Percentiles rank a stretch among this genome's conserved stretches.
Conservation (phyloP, 2,329 filamentous ascomycete species). For the Fusarium hainanense region DNA sequence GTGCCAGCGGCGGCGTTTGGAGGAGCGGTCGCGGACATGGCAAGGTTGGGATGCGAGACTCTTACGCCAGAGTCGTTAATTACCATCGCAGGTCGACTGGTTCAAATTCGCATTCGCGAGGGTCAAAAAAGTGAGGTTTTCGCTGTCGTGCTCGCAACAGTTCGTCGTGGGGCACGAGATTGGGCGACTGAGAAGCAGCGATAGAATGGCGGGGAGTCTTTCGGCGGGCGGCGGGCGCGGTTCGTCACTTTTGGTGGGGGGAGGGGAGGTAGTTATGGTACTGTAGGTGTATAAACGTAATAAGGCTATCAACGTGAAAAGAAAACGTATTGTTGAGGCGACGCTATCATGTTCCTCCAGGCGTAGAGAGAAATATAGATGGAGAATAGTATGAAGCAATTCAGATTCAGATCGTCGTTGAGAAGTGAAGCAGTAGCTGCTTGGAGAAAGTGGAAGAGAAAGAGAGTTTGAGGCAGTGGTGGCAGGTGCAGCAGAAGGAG, state of each 20-base stretch:
- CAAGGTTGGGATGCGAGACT: too few species aligned
- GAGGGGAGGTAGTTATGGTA: slow-evolving; percentile 18
- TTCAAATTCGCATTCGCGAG: too few species aligned
- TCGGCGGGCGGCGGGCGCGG: slow-evolving; percentile 36
- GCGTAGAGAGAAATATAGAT: slow-evolving; percentile 16
- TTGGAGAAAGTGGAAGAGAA: slow-evolving; percentile 38
- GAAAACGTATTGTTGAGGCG: slow-evolving; percentile 43
- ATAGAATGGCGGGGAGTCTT: slow-evolving; percentile 42
- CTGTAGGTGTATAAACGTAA: background rate
- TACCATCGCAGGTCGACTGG: too few species aligned
- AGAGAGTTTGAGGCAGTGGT: slow-evolving; percentile 38
- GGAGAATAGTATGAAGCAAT: slow-evolving; percentile 46
- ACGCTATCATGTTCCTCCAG: slow-evolving; percentile 47
- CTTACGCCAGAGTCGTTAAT: too few species aligned
- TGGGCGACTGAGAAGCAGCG: too few species aligned
- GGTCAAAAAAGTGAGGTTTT: too few species aligned
- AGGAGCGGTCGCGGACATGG: too few species aligned
- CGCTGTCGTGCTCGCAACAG: too few species aligned
- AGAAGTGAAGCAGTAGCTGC: slow-evolving; percentile 17
- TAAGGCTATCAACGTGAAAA: slow-evolving; percentile 35
- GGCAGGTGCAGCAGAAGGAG: slow-evolving; percentile 31
- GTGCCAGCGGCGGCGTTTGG: too few species aligned
- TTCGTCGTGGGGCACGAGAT: too few species aligned
- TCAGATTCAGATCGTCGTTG: slow-evolving; percentile 47
- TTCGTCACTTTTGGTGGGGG: slow-evolving; percentile 44